A percentile compares a stretch with the other conserved stretches of the same genome.
phyloP scores from a whole-genome alignment of 2,329 filamentous ascomycete genomes.

The Cladosporium sp. region DNA sequence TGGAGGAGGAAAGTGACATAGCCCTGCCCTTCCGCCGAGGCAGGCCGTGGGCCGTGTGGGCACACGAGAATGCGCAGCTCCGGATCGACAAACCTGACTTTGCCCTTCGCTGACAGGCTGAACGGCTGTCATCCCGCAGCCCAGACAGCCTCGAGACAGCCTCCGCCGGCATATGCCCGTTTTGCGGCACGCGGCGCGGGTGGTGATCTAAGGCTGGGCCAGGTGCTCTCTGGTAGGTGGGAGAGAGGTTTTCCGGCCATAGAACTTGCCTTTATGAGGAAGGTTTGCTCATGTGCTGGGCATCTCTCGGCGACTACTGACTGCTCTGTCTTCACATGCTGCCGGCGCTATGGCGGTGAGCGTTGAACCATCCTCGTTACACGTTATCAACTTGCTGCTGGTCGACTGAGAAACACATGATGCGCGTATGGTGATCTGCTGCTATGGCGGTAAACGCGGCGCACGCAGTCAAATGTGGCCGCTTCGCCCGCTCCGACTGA shows the following conservation, averaged over 20 bases:
- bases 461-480: background rate
- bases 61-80: background rate
- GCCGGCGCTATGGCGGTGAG: no score
- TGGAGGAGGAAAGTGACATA: background rate
- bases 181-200: background rate
- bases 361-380: no score
- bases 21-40: background rate
- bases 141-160: background rate
- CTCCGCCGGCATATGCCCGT: conserved; percentile 7
- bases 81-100: conserved; percentile 5
- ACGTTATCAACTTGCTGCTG: no score
- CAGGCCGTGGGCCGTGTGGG: background rate
- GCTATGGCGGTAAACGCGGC: conserved; percentile 2
- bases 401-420: background rate
- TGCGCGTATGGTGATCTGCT: conserved; percentile 1
- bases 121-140: background rate
- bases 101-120: background rate
- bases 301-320: no score
- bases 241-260: no score
- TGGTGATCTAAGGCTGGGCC: background rate
- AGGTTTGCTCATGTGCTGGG: no score
- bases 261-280: no score
- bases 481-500: background rate
- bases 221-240: background rate
- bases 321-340: no score